phyloP scores from a whole-genome alignment of 805 yeast genomes.

The Dipodascopsis uninucleata region DNA sequence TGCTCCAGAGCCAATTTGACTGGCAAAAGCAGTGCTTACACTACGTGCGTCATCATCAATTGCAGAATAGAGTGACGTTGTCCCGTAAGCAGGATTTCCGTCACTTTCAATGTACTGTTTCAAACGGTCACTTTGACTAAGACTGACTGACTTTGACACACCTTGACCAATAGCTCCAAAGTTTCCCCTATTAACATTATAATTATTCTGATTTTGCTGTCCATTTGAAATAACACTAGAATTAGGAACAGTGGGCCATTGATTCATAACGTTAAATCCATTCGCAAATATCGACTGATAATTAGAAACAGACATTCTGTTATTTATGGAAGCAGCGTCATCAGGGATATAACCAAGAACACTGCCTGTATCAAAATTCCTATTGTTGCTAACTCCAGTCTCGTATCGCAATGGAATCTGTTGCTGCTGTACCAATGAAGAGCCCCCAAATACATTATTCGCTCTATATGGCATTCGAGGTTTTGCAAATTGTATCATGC shows the following conservation, averaged over 20 bases:
- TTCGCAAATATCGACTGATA: slow-evolving; percentile 23
- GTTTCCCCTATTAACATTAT: slow-evolving; percentile 1
- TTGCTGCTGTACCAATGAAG: slow-evolving; percentile 4
- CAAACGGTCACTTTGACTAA: slow-evolving; percentile 28
- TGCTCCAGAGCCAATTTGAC: slow-evolving; percentile 26
- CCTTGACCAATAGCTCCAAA: slow-evolving; percentile 16
- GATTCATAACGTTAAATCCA: slow-evolving; percentile 15
- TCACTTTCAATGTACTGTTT: slow-evolving; percentile 28
- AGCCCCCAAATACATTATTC: too few species aligned
- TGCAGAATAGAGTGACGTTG: slow-evolving; percentile 15
- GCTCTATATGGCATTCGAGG: slow-evolving; percentile 28
- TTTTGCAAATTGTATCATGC: slow-evolving; percentile 49
- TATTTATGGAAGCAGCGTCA: slow-evolving; percentile 15
- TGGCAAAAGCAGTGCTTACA: slow-evolving; percentile 30
- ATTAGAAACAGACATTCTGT: slow-evolving; percentile 5
- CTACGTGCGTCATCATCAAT: slow-evolving; percentile 29
- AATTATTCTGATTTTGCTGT: background rate
- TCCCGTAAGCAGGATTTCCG: slow-evolving; percentile 15
- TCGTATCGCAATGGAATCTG: slow-evolving; percentile 2
- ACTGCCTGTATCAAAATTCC: slow-evolving; percentile 40
- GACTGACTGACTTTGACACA: slow-evolving; percentile 11
- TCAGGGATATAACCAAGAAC: slow-evolving; percentile 40
- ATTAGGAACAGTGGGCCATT: slow-evolving; percentile 13
- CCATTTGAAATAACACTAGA: background rate
- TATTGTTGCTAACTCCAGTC: background rate